phyloP scores from a whole-genome alignment of 1,139 yeast genomes.

The Debaryomyces robertsiae region DNA sequence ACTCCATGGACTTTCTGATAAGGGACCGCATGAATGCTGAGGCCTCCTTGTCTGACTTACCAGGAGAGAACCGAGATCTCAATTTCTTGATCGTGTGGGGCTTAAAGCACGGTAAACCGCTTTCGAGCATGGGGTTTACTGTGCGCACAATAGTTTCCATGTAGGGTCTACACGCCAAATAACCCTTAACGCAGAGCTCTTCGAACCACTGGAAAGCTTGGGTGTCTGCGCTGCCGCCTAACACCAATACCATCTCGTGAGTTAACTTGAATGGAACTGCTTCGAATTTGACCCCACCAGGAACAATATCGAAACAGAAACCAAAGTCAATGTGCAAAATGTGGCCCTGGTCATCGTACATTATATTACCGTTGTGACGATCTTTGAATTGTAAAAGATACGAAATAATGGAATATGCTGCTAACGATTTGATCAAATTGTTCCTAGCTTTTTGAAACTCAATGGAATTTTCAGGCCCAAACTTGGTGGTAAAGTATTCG shows the following conservation, averaged over 20 bases:
- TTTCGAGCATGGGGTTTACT: slow-evolving; percentile 90
- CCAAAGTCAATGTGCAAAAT: slow-evolving; percentile 97
- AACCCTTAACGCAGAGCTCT: slow-evolving; percentile 92
- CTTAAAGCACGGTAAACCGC: slow-evolving; percentile 96
- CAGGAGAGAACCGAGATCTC: slow-evolving; percentile 77
- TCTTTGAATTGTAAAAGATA: slow-evolving; percentile 93
- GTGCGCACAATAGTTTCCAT: slow-evolving; percentile 84
- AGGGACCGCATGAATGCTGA: slow-evolving; percentile 74
- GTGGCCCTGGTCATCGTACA: slow-evolving; percentile 97
- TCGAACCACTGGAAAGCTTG: slow-evolving; percentile 95
- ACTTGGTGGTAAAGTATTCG: slow-evolving; percentile 88
- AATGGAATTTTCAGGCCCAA: slow-evolving; percentile 89
- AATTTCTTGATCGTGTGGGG: slow-evolving; percentile 78
- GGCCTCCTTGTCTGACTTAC: slow-evolving; percentile 83
- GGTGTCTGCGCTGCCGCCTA: slow-evolving; percentile 85
- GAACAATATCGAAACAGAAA: slow-evolving; percentile 96
- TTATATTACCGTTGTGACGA: slow-evolving; percentile 97
- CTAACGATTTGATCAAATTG: slow-evolving; percentile 89
- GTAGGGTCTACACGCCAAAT: slow-evolving; percentile 84
- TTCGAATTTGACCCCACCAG: slow-evolving; percentile 98
- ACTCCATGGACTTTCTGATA: slow-evolving; percentile 81
- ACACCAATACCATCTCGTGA: slow-evolving; percentile 91
- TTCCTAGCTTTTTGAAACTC: slow-evolving; percentile 90
- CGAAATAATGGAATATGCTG: slow-evolving; percentile 94
- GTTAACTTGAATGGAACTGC: slow-evolving; percentile 97